phyloP scores from a whole-genome alignment of 1,284 basidiomycete species.

The Ceratobasidium sp. region DNA sequence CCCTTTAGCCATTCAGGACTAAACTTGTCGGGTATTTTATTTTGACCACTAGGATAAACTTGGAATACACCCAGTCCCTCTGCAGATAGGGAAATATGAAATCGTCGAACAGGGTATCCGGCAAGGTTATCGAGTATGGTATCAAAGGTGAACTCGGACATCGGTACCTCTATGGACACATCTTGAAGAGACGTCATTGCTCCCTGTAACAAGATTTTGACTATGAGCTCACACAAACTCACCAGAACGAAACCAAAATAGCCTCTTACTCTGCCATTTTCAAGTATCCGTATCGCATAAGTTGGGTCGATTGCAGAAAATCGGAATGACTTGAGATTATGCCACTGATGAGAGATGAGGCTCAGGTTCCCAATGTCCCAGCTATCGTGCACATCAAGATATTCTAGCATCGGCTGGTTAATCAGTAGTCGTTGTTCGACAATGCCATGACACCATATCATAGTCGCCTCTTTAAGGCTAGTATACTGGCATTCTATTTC shows the following conservation, averaged over 20 bases:
- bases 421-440: constrained; percentile 22
- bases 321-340: constrained; percentile 35
- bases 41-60: neutral
- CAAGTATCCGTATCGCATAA: constrained; percentile 25
- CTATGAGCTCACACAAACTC: constrained; percentile 25
- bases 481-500: constrained; percentile 6
- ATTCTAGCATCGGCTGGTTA: constrained; percentile 13
- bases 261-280: constrained; percentile 35
- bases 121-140: constrained; percentile 5
- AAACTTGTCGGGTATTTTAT: constrained; percentile 11
- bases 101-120: constrained; percentile 11
- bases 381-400: constrained; percentile 36
- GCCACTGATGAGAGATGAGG: constrained; percentile 26
- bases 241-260: constrained; percentile 20
- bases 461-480: constrained; percentile 17
- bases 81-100: constrained; percentile 28
- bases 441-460: constrained; percentile 37
- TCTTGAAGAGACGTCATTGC: constrained; percentile 37
- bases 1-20: constrained; percentile 13
- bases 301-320: constrained; percentile 29
- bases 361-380: constrained; percentile 37
- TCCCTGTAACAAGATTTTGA: constrained; percentile 21
- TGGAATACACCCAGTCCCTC: constrained; percentile 21
- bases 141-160: constrained; percentile 14
- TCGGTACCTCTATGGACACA: constrained; percentile 33